Conservation (phyloP, 1,284 basidiomycete species). For the Afroboletus lepidellus region DNA sequence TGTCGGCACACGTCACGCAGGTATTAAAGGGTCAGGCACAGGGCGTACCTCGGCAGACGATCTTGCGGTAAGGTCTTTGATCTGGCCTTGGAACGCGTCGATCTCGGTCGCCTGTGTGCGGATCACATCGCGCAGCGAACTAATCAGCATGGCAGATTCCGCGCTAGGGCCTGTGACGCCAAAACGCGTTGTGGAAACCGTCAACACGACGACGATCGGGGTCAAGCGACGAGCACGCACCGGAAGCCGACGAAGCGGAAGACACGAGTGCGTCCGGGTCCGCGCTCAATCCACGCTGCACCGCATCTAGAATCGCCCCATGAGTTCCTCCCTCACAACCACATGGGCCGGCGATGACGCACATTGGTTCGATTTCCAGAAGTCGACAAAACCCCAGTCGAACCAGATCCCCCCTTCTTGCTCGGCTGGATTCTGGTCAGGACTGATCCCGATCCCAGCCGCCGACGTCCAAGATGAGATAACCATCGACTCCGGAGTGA, state of each 20-base stretch:
- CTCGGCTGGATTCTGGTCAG: slow-evolving; percentile 36
- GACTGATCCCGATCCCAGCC: slow-evolving; percentile 7
- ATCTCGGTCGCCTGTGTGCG: slow-evolving; percentile 78
- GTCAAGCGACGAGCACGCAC: slow-evolving; percentile 34
- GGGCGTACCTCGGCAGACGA: slow-evolving; percentile 41
- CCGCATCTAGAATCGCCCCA: slow-evolving; percentile 26
- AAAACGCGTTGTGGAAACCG: no score
- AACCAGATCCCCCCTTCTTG: slow-evolving; percentile 93
- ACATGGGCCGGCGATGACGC: slow-evolving; percentile 33
- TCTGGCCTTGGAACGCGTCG: slow-evolving; percentile 55
- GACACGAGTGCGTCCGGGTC: slow-evolving; percentile 63
- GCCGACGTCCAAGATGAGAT: slow-evolving; percentile 45
- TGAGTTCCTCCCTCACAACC: background rate
- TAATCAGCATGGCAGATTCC: slow-evolving; percentile 77
- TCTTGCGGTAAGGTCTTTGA: slow-evolving; percentile 40
- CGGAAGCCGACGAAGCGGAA: slow-evolving; percentile 48
- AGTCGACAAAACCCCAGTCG: slow-evolving; percentile 98
- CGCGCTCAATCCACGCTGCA: slow-evolving; percentile 64
- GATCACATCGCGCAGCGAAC: slow-evolving; percentile 79
- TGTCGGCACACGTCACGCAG: slow-evolving; percentile 10
- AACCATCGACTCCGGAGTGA: slow-evolving; percentile 79
- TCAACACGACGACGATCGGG: background rate
- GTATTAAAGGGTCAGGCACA: no score
- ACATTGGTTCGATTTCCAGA: slow-evolving; percentile 98
- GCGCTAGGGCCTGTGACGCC: slow-evolving; percentile 57